These are phyloP conservation scores for Microstegium vimineum DNA, from an alignment of 176 grass and related monocot genomes.

Conservation along the genomic window DNA sequence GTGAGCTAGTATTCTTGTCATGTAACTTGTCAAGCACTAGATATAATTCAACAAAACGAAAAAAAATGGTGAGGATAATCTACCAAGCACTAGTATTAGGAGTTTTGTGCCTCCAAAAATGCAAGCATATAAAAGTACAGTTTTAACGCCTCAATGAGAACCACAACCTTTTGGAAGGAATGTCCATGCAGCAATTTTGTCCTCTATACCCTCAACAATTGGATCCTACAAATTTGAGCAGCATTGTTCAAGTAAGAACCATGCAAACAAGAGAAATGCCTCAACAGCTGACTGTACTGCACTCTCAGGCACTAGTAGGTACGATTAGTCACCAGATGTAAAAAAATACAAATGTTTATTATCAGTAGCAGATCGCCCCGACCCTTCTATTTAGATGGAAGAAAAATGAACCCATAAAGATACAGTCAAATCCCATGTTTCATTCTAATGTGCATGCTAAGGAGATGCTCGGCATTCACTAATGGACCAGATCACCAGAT, in stretches of 20 bases:
- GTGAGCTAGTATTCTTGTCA: not conserved
- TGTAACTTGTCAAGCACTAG: not conserved
- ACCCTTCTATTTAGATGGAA: not conserved
- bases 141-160: conserved; percentile 14
- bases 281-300: not conserved
- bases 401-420: not conserved
- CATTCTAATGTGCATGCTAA: not conserved
- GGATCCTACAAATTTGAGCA: conserved; percentile 60
- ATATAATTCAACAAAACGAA: not conserved
- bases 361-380: no score
- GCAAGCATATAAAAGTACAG: not conserved
- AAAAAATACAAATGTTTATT: not conserved
- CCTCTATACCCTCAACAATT: conserved; percentile 84
- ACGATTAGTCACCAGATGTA: not conserved
- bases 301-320: not conserved
- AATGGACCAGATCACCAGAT: not conserved
- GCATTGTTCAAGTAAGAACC: conserved; percentile 19
- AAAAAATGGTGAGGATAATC: not conserved
- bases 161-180: conserved; percentile 92
- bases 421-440: not conserved
- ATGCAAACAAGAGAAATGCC: not conserved
- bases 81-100: not conserved
- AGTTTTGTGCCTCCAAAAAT: not conserved
- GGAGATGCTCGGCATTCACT: not conserved
- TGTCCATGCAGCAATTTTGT: conserved; percentile 96